Evolutionary conservation across 352 stramenopile genomes (phyloP).

Genomic region (Pythium vanterpoolii): DNA sequence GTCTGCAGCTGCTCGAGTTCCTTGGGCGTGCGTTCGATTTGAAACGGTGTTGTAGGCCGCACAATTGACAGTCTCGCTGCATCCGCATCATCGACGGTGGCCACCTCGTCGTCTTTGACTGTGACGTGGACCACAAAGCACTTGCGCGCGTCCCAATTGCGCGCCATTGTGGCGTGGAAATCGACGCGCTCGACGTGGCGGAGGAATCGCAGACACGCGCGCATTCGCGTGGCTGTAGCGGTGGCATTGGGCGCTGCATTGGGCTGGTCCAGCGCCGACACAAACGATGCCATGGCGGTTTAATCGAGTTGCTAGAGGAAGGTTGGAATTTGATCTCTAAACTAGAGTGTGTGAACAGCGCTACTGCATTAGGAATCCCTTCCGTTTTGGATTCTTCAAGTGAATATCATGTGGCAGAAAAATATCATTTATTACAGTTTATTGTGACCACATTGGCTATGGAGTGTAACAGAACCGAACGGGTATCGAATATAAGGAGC

Average conservation of each 20-base stretch:
- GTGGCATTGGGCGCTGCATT: neutral
- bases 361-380: no score
- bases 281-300: constrained; percentile 12
- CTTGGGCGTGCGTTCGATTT: constrained; percentile 15
- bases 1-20: constrained; percentile 4
- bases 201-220: constrained; percentile 13
- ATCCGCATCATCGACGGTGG: neutral
- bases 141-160: constrained; percentile 12
- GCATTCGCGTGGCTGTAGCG: neutral
- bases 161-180: neutral
- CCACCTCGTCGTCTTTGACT: constrained; percentile 16
- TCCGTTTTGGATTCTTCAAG: no score
- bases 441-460: no score
- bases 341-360: no score
- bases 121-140: constrained; percentile 14
- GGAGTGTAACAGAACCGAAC: no score
- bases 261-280: constrained; percentile 12
- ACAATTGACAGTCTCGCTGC: neutral
- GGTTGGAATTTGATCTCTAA: no score
- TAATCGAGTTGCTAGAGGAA: neutral
- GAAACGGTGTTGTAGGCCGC: constrained; percentile 3
- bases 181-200: constrained; percentile 17
- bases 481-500: no score
- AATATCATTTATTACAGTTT: no score
- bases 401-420: no score